phyloP scores from a whole-genome alignment of 768 basidiomycete species.

The Leucosporidium scottii region DNA sequence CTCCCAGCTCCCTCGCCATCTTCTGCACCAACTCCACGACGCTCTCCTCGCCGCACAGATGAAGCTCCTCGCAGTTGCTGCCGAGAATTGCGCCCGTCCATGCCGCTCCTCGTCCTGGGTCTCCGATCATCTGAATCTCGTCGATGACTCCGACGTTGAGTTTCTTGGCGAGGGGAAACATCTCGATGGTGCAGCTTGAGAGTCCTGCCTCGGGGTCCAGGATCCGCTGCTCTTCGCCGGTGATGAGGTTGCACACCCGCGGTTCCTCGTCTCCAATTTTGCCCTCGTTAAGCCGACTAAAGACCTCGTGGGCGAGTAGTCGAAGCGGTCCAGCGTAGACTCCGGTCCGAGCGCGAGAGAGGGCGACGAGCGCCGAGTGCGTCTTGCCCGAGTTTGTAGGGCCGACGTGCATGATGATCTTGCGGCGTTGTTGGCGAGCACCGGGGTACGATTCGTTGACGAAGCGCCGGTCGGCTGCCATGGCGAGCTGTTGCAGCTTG shows the following conservation, averaged over 20 bases:
- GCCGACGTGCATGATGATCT: constrained; percentile 89
- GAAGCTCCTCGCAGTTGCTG: constrained; percentile 67
- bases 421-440: constrained; percentile 61
- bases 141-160: constrained; percentile 85
- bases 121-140: constrained; percentile 92
- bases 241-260: constrained; percentile 73
- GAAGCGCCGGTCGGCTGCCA: constrained; percentile 26
- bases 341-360: constrained; percentile 65
- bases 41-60: constrained; percentile 91
- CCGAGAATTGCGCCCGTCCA: constrained; percentile 83
- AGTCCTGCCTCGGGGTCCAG: constrained; percentile 55
- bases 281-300: constrained; percentile 80
- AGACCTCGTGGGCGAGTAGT: constrained; percentile 90
- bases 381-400: constrained; percentile 99
- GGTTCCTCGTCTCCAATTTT: constrained; percentile 68
- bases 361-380: constrained; percentile 78
- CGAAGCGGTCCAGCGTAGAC: constrained; percentile 87
- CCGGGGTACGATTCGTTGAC: constrained; percentile 35
- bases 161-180: constrained; percentile 51
- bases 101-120: constrained; percentile 64
- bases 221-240: constrained; percentile 80
- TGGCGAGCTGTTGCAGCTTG: constrained; percentile 25
- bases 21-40: constrained; percentile 70
- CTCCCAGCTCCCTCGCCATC: constrained; percentile 68
- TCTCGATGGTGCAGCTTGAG: constrained; percentile 87